phyloP scores from a whole-genome alignment of 495 filamentous ascomycete species.

The Cudoniella acicularis region DNA sequence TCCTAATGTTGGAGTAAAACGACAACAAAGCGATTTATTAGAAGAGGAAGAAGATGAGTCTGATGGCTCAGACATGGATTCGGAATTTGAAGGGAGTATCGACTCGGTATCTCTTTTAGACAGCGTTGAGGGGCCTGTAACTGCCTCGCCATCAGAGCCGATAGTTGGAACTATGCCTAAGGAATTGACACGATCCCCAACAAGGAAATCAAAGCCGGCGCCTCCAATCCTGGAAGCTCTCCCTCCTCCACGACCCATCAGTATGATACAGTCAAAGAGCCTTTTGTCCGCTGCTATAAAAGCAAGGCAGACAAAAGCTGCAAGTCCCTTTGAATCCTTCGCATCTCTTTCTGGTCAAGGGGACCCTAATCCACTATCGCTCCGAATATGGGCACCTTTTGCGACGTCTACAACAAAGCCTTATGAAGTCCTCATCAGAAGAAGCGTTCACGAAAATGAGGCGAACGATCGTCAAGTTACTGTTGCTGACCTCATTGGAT shows the following conservation, averaged over 20 bases:
- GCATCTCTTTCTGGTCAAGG: slow-evolving; percentile 84
- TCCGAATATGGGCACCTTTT: slow-evolving; percentile 86
- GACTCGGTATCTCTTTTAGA: slow-evolving; percentile 52
- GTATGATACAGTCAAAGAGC: slow-evolving; percentile 75
- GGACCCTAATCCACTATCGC: slow-evolving; percentile 72
- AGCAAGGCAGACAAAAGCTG: slow-evolving; percentile 73
- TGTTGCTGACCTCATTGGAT: slow-evolving; percentile 86
- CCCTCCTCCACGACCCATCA: slow-evolving; percentile 87
- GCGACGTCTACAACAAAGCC: slow-evolving; percentile 65
- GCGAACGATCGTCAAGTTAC: slow-evolving; percentile 61
- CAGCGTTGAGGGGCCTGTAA: slow-evolving; percentile 41
- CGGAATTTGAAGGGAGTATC: slow-evolving; percentile 49
- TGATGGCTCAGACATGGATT: slow-evolving; percentile 52
- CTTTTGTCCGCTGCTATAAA: slow-evolving; percentile 64
- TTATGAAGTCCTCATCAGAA: slow-evolving; percentile 68
- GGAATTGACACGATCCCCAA: slow-evolving; percentile 49
- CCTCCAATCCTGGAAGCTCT: slow-evolving; percentile 68
- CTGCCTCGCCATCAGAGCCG: slow-evolving; percentile 42
- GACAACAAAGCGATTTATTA: slow-evolving; percentile 51
- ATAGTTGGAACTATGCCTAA: slow-evolving; percentile 53
- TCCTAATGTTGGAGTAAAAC: slow-evolving; percentile 32
- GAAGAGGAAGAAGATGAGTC: slow-evolving; percentile 56
- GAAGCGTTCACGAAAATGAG: slow-evolving; percentile 69
- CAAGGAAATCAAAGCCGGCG: slow-evolving; percentile 56
- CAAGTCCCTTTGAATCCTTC: slow-evolving; percentile 80